Evolutionary conservation across 73 alveolate genomes (phyloP), one percentile per base, ranked within the genome.

Genomic region (Stentor roeselii): DNA sequence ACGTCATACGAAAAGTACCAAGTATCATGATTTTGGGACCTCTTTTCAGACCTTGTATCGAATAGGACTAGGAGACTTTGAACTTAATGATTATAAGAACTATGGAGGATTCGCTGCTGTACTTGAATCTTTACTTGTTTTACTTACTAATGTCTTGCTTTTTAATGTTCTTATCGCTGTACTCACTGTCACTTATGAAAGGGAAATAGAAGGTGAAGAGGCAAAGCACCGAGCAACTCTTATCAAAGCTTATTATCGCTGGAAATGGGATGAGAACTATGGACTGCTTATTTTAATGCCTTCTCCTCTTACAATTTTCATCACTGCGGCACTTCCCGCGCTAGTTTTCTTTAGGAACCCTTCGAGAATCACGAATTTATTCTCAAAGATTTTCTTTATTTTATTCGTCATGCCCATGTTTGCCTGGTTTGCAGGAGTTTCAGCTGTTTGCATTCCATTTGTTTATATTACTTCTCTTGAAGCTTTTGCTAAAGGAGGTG

Each of bases 211-310:
- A 83, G 83, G 60, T 32, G 90, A 82, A 36, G 95, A 90, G 60
- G 78, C 91, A 32, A 84, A 91, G 32, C 91, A 90, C 86, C 75
- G 95, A 59, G 91, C 93, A 3, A 94, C 84, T 3, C 86, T 90
- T 82, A 90, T 90, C 59, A 77, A 86, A 75, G 84, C 82, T 77
- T 90, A 90, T 78, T 85, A 90, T 87, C 83, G 83, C 60, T 90
- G 76, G 83, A 83, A 82, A 82, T 90, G 95, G 95, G 92, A 90
- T 78, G 76, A 83, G 76, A 76, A 78, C 42, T 90, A 76, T 88
- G 95, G 95, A 40, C 83, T 87, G 82, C 82, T 90, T 60, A 88
- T 90, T 0, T 87, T 90, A 75, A 78, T 90, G 39, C 82, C 93
- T 14, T 87, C 94, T n/a, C 95, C 95, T 50, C 84, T 87, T n/a